Percentiles rank a stretch among this genome's conserved stretches.
These are phyloP conservation scores for Verbascum thapsus DNA, from an alignment of 257 asterid genomes.

Conservation along the genomic window DNA sequence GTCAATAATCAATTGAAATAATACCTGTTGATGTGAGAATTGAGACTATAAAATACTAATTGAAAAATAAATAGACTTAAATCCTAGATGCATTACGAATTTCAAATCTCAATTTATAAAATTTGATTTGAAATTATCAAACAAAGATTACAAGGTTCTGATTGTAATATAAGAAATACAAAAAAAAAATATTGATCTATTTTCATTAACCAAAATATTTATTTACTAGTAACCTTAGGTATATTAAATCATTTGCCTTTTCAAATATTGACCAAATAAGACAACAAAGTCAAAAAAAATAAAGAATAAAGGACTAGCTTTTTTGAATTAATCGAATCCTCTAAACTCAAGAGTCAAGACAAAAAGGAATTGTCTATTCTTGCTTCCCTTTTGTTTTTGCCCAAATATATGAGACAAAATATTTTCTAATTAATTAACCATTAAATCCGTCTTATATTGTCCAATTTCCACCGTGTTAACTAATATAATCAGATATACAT, in stretches of 20 bases:
- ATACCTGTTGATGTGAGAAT: too few species aligned
- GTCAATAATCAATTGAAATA: too few species aligned
- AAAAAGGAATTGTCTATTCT: conserved; percentile 31
- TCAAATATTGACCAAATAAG: conserved; percentile 5
- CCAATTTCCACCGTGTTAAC: conserved; percentile 14
- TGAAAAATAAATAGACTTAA: too few species aligned
- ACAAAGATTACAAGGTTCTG: too few species aligned
- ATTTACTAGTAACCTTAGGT: too few species aligned
- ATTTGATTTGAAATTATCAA: too few species aligned
- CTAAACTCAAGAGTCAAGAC: conserved; percentile 30
- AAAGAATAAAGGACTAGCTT: not conserved
- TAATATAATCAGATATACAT: too few species aligned
- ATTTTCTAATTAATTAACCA: conserved; percentile 14
- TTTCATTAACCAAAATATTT: not conserved
- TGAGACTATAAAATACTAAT: too few species aligned
- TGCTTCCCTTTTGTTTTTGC: conserved; percentile 30
- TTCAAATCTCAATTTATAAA: too few species aligned
- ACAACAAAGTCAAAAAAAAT: conserved; percentile 5
- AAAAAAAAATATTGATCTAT: not conserved
- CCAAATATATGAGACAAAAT: conserved; percentile 40
- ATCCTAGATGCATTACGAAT: too few species aligned
- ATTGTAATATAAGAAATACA: too few species aligned
- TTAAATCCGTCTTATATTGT: conserved; percentile 2
- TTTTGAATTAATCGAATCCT: conserved; percentile 22
- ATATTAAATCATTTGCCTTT: too few species aligned